phyloP scores from a whole-genome alignment of 2,329 filamentous ascomycete genomes.

The Thermoascus crustaceus region DNA sequence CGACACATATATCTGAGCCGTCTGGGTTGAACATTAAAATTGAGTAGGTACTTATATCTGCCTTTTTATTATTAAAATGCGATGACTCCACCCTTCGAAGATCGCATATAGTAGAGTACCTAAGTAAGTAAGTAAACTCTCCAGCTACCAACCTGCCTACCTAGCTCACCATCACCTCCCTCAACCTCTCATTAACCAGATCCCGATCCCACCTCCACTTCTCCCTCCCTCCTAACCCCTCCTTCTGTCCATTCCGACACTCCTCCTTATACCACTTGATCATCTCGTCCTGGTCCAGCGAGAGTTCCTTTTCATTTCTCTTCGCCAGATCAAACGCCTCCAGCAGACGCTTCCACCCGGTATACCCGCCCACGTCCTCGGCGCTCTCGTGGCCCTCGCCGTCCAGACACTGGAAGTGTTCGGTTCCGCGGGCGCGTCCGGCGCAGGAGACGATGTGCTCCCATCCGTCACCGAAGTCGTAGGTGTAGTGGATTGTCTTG shows the following conservation, averaged over 20 bases:
- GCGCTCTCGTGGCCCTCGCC: constrained; percentile 21
- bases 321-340: constrained; percentile 24
- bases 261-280: constrained; percentile 25
- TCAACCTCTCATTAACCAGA: not conserved
- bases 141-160: not conserved
- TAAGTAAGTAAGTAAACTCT: no score
- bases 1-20: no score
- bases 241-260: constrained; percentile 17
- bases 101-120: no score
- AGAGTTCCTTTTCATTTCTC: constrained; percentile 14
- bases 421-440: constrained; percentile 9
- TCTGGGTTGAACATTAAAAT: no score
- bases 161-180: not conserved
- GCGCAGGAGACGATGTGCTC: constrained; percentile 15
- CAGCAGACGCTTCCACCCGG: constrained; percentile 23
- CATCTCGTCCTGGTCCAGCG: constrained; percentile 16
- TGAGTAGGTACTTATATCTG: no score
- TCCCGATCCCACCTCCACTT: constrained; percentile 3
- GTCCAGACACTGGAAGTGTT: constrained; percentile 16
- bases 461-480: constrained; percentile 21
- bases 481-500: constrained; percentile 13
- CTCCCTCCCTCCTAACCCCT: not conserved
- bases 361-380: constrained; percentile 22
- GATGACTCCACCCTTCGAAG: no score
- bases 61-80: no score